Evolutionary conservation across 1,139 yeast species (phyloP).

Genomic region (Debaryomycetaceae sp.): DNA sequence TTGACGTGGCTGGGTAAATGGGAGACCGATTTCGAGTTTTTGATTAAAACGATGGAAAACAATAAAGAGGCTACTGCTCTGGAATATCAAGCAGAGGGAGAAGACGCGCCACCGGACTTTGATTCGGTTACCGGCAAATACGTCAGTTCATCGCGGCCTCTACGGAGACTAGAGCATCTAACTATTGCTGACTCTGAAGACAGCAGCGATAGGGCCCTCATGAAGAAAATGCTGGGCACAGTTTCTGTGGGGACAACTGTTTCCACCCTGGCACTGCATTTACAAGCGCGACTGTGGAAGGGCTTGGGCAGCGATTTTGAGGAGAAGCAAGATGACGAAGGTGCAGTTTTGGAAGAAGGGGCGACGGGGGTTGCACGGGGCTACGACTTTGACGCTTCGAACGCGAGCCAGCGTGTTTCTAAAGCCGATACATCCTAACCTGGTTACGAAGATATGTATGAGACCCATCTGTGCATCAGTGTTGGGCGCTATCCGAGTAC

Average conservation of each 20-base stretch:
- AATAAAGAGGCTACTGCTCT: constrained; percentile 7
- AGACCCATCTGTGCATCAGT: no score
- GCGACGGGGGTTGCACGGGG: constrained; percentile 84
- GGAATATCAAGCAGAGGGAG: no score
- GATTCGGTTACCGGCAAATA: constrained; percentile 80
- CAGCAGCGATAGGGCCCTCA: constrained; percentile 23
- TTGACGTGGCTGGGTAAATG: constrained; percentile 87
- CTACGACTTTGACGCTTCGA: constrained; percentile 32
- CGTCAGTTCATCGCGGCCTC: constrained; percentile 61
- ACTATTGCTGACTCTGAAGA: constrained; percentile 34
- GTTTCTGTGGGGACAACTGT: constrained; percentile 66
- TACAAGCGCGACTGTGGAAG: constrained; percentile 73
- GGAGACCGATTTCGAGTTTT: constrained; percentile 66
- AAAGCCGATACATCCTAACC: no score
- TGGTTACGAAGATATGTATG: no score
- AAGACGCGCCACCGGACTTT: constrained; percentile 71
- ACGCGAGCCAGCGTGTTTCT: background rate
- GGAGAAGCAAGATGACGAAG: constrained; percentile 29
- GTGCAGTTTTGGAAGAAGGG: constrained; percentile 75
- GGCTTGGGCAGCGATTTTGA: constrained; percentile 83
- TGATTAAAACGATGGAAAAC: constrained; percentile 22
- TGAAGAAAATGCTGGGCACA: constrained; percentile 47
- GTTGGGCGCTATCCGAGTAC: no score
- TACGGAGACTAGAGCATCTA: constrained; percentile 56
- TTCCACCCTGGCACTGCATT: constrained; percentile 75